Evolutionary conservation across 768 basidiomycete genomes (phyloP), one percentile per base, ranked within the genome.

Genomic region (Termitomyces titanicus): DNA sequence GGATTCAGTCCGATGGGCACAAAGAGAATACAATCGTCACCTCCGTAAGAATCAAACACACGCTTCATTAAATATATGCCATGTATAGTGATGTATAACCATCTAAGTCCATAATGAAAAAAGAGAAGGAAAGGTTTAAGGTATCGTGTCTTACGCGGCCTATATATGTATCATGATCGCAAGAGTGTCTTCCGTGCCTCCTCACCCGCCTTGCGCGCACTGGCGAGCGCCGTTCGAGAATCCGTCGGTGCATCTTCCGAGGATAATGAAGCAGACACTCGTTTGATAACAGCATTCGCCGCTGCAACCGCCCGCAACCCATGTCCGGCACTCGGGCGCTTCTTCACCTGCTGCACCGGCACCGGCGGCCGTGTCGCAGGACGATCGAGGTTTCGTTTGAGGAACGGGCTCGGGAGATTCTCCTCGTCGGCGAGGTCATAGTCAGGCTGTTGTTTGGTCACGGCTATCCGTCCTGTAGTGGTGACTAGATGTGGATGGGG

Each of bases 351-450:
- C 13, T 49, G 44, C 24, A 39, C 42, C 13, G 63, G 44, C 24
- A 39, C 42, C 13, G 63, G 47, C 35, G 49, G 58, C 24, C 50
- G 51, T 31, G 44, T 53, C 25, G 54, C 25, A 12, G 45, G 53
- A 34, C 83, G 5, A 57, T 69, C 47, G 22, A 61, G 42, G 10
- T 56, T 59, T 11, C 81, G 76, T 64, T 86, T 88, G 40, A 93
- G 66, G 70, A 93, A 93, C 5, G 91, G 92, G 64, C 88, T 90
- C 0, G 91, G 92, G 0, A 93, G 76, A 66, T 92, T 92, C 67
- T 91, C 90, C 65, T 91, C 91, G 64, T 93, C 89, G 0, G 76
- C 75, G 10, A 87, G 62, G 66, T 92, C 85, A 62, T 91, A 93
- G 55, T 79, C 72, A 3, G 83, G 52, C 22, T 55, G 63, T n/a